Evolutionary conservation across 371 early-diverging fungal species (phyloP).

Genomic region (Polyrhizophydium stewartii): DNA sequence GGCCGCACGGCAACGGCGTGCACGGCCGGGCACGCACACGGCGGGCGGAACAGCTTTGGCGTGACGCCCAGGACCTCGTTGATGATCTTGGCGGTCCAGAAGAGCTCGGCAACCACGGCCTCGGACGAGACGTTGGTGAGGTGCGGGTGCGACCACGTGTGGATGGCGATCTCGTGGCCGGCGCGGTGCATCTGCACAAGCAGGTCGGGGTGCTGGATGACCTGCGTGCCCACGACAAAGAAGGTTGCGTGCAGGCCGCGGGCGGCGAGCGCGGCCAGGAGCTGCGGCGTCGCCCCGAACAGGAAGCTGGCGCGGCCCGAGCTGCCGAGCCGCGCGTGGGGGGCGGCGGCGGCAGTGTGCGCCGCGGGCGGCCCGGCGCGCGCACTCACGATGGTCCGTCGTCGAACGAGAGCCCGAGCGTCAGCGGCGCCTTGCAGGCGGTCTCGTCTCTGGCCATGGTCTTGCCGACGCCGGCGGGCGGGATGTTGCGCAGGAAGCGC

Average conservation of each 20-base stretch:
- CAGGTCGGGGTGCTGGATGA: constrained; percentile 11
- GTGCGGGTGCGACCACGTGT: constrained; percentile 53
- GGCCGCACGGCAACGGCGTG: too few relatives aligned
- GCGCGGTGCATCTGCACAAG: constrained; percentile 4
- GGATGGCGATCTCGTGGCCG: constrained; percentile 25
- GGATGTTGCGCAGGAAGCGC: too few relatives aligned
- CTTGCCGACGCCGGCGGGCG: too few relatives aligned
- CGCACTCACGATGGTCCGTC: too few relatives aligned
- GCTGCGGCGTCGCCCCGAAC: too few relatives aligned
- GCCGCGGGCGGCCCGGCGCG: too few relatives aligned
- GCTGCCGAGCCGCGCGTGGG: too few relatives aligned
- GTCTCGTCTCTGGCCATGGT: too few relatives aligned
- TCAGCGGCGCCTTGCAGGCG: too few relatives aligned
- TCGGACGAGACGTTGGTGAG: constrained; percentile 67
- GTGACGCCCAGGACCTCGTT: constrained; percentile 3
- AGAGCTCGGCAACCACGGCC: constrained; percentile 68
- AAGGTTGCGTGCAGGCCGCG: constrained; percentile 28
- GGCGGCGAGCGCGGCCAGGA: not conserved
- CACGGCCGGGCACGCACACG: not conserved
- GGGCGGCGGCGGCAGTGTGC: too few relatives aligned
- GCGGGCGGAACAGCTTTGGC: not conserved
- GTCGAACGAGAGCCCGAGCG: too few relatives aligned
- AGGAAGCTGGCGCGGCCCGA: too few relatives aligned
- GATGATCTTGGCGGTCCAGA: not conserved
- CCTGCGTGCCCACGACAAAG: constrained; percentile 33